phyloP scores from a whole-genome alignment of 2,329 filamentous ascomycete genomes.

The Pyricularia grisea region DNA sequence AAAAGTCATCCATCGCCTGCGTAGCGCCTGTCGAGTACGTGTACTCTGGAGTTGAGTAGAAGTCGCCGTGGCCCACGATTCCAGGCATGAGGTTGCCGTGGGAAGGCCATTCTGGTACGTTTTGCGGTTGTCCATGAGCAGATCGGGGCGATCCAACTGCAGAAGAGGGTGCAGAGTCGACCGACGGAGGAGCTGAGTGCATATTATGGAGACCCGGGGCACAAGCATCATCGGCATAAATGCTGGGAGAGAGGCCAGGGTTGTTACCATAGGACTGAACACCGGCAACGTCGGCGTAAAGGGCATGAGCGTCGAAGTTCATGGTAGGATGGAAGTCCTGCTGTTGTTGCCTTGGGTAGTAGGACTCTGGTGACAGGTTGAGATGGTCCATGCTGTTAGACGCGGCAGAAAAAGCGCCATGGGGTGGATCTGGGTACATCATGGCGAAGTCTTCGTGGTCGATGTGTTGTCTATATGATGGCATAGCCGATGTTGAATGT shows the following conservation, averaged over 20 bases:
- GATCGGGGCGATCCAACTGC: constrained; percentile 60
- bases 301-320: constrained; percentile 31
- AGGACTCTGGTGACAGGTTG: constrained; percentile 11
- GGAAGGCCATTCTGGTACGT: constrained; percentile 49
- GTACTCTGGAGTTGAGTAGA: constrained; percentile 44
- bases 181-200: constrained; percentile 49
- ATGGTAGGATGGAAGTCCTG: constrained; percentile 24
- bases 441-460: constrained; percentile 11
- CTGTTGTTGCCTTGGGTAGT: constrained; percentile 8
- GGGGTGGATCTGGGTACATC: constrained; percentile 14
- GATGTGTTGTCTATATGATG: constrained; percentile 4
- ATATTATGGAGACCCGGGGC: constrained; percentile 29
- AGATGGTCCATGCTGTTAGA: constrained; percentile 7
- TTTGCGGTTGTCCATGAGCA: constrained; percentile 45
- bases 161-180: constrained; percentile 55
- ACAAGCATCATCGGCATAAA: constrained; percentile 36
- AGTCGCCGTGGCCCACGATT: constrained; percentile 50
- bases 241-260: constrained; percentile 35
- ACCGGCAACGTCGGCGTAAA: constrained; percentile 35
- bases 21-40: constrained; percentile 27
- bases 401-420: constrained; percentile 8
- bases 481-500: not conserved
- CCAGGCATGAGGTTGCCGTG: constrained; percentile 51
- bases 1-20: constrained; percentile 39
- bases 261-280: constrained; percentile 15